Evolutionary conservation across 2,329 filamentous ascomycete genomes (phyloP).

Genomic region (Nannizziopsis barbatae): DNA sequence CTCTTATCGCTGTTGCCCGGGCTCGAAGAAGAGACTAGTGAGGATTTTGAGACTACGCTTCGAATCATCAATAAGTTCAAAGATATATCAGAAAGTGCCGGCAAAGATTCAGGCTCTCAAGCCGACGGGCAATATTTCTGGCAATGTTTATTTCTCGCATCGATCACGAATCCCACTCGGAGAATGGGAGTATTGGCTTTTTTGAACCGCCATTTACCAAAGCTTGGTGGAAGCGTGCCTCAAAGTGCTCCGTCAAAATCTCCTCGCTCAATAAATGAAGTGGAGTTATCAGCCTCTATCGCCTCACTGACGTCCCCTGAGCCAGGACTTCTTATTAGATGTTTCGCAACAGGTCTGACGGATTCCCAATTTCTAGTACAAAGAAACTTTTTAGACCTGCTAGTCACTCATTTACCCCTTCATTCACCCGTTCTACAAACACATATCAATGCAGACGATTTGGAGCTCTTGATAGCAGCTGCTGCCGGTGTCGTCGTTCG

Average conservation of each 20-base stretch:
- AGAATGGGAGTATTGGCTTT: slow-evolving; percentile 82
- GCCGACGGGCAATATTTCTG: slow-evolving; percentile 81
- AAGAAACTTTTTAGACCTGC: slow-evolving; percentile 80
- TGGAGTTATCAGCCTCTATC: slow-evolving; percentile 28
- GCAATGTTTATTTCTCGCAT: slow-evolving; percentile 92
- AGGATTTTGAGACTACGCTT: slow-evolving; percentile 86
- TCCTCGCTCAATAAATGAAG: slow-evolving; percentile 19
- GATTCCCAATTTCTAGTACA: slow-evolving; percentile 89
- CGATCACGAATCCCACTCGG: slow-evolving; percentile 77
- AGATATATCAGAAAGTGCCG: slow-evolving; percentile 32
- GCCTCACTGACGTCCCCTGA: slow-evolving; percentile 57
- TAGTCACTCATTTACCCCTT: slow-evolving; percentile 81
- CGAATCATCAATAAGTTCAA: slow-evolving; percentile 69
- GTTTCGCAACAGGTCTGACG: slow-evolving; percentile 77
- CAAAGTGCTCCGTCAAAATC: slow-evolving; percentile 21
- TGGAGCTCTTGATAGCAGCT: slow-evolving; percentile 69
- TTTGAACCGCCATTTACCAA: slow-evolving; percentile 66
- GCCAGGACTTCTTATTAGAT: slow-evolving; percentile 77
- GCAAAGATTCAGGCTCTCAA: slow-evolving; percentile 27
- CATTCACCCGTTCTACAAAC: slow-evolving; percentile 70
- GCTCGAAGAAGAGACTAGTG: slow-evolving; percentile 88
- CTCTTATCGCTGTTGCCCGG: slow-evolving; percentile 82
- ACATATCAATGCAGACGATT: slow-evolving; percentile 59
- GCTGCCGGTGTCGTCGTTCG: slow-evolving; percentile 79
- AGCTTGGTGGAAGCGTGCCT: slow-evolving; percentile 42